Conservation (phyloP, 441 rosid species). For the Viola pubescens region DNA sequence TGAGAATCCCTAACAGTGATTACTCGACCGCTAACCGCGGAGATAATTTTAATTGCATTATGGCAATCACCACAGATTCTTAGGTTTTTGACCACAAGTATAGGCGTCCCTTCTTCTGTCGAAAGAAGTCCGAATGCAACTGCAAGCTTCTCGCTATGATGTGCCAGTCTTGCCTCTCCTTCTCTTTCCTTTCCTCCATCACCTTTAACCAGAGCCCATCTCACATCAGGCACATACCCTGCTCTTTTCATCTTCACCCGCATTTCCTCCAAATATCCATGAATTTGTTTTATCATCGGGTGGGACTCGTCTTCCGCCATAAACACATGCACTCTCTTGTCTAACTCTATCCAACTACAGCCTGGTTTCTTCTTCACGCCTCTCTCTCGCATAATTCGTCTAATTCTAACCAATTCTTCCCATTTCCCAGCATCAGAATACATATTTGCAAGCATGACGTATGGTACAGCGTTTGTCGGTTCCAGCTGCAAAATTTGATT, state of each 20-base stretch:
- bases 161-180: conserved; percentile 50
- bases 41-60: conserved; percentile 62
- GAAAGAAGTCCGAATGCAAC: conserved; percentile 79
- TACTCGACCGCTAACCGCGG: conserved; percentile 44
- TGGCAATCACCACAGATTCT: conserved; percentile 89
- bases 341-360: conserved; percentile 83
- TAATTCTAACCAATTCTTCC: conserved; percentile 55
- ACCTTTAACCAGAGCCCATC: conserved; percentile 62
- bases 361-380: conserved; percentile 80
- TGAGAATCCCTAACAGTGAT: conserved; percentile 65
- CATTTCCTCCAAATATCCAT: conserved; percentile 54
- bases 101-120: conserved; percentile 47
- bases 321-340: conserved; percentile 52
- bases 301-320: conserved; percentile 81
- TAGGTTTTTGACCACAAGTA: conserved; percentile 69
- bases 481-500: conserved; percentile 45
- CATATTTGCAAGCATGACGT: conserved; percentile 76
- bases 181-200: conserved; percentile 46
- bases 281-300: conserved; percentile 56
- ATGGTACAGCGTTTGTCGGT: conserved; percentile 70
- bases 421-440: conserved; percentile 53
- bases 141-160: conserved; percentile 83
- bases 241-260: conserved; percentile 44
- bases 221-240: conserved; percentile 68
- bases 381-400: conserved; percentile 67